phyloP scores from a whole-genome alignment of 495 filamentous ascomycete genomes.

The Aspergillus mulundensis region DNA sequence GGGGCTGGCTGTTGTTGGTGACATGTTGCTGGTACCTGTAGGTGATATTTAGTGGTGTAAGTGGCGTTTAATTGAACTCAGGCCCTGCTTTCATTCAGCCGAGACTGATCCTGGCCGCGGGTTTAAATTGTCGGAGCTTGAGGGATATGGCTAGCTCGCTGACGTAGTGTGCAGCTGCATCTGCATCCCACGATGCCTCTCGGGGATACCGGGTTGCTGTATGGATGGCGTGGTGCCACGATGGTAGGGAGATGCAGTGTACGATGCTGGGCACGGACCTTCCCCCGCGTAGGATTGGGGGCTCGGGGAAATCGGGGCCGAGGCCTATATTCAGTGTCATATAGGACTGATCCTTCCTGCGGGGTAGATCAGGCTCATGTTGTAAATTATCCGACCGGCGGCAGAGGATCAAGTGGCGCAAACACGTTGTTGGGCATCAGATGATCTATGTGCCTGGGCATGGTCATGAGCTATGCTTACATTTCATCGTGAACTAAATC shows the following conservation, averaged over 20 bases:
- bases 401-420: neutral
- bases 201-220: neutral
- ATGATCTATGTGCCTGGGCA: no score
- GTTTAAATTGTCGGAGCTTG: no score
- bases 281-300: neutral
- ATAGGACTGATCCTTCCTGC: neutral
- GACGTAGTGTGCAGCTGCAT: neutral
- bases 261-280: neutral
- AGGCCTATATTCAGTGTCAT: neutral
- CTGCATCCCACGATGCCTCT: neutral
- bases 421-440: no score
- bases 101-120: neutral
- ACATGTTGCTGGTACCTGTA: neutral
- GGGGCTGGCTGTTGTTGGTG: neutral
- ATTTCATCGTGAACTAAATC: no score
- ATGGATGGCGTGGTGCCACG: no score
- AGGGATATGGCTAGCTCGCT: no score
- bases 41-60: neutral
- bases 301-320: conserved; percentile 2
- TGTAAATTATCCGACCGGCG: neutral
- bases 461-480: neutral
- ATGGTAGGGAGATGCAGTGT: no score
- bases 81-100: neutral
- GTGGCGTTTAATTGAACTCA: neutral
- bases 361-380: neutral